Percentiles rank a stretch among this genome's conserved stretches.
Evolutionary conservation across 345 rosid genomes (phyloP).

Genomic region (Microthlaspi erraticum): DNA sequence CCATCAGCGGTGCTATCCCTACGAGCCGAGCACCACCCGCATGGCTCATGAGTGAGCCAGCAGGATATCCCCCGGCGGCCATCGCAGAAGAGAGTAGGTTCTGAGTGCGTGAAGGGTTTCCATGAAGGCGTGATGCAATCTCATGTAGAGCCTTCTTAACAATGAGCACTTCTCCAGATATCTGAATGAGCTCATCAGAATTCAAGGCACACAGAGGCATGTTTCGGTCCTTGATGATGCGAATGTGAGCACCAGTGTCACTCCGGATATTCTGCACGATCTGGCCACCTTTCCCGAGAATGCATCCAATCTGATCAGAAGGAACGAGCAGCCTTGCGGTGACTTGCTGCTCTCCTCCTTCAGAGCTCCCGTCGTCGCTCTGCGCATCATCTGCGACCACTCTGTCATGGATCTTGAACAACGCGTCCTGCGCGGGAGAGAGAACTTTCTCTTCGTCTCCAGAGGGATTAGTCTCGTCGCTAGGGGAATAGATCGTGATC

Average conservation of each 20-base stretch:
- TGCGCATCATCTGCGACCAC: constrained; percentile 71
- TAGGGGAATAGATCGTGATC: constrained; percentile 84
- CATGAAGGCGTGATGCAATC: constrained; percentile 86
- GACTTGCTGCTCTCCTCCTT: constrained; percentile 58
- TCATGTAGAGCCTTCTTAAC: constrained; percentile 83
- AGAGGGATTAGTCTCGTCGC: constrained; percentile 78
- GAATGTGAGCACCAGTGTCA: constrained; percentile 92
- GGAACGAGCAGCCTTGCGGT: constrained; percentile 88
- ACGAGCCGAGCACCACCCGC: constrained; percentile 68
- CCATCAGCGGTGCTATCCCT: constrained; percentile 77
- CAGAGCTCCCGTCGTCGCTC: constrained; percentile 71
- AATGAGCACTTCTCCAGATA: constrained; percentile 78
- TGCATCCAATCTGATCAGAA: constrained; percentile 97
- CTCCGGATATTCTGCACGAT: constrained; percentile 83
- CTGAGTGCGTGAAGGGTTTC: constrained; percentile 90
- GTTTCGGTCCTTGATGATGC: constrained; percentile 86
- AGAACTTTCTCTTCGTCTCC: constrained; percentile 63
- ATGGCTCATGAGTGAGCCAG: constrained; percentile 68
- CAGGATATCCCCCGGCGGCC: constrained; percentile 58
- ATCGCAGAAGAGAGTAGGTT: constrained; percentile 75
- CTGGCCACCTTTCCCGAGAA: constrained; percentile 96
- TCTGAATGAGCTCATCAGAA: constrained; percentile 96
- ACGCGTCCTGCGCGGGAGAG: constrained; percentile 92
- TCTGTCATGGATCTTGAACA: constrained; percentile 85
- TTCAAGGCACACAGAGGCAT: constrained; percentile 83